phyloP scores from a whole-genome alignment of 305 asterid genomes.

The Rubia peregrina region DNA sequence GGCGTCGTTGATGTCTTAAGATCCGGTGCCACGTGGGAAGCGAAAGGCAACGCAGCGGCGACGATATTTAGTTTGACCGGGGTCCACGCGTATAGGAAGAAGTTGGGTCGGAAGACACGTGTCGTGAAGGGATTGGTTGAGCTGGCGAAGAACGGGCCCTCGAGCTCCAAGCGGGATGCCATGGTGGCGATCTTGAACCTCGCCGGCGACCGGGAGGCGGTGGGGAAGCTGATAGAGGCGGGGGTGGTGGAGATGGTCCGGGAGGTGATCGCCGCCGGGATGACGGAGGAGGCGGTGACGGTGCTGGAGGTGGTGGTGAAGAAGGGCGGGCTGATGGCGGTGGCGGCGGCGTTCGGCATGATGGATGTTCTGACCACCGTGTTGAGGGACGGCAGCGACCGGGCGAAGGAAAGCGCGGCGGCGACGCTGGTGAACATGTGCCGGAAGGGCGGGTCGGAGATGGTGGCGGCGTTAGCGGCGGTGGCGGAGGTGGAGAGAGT shows the following conservation, averaged over 20 bases:
- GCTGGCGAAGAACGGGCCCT: slow-evolving; percentile 59
- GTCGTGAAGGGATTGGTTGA: slow-evolving; percentile 65
- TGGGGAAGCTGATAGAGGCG: slow-evolving; percentile 58
- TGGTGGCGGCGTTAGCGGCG: slow-evolving; percentile 67
- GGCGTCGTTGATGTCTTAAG: slow-evolving; percentile 71
- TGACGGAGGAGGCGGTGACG: slow-evolving; percentile 71
- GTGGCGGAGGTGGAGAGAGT: slow-evolving; percentile 64
- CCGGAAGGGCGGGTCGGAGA: slow-evolving; percentile 77
- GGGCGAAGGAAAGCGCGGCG: slow-evolving; percentile 66
- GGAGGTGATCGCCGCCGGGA: slow-evolving; percentile 30
- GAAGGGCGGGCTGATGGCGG: slow-evolving; percentile 58
- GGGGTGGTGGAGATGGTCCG: slow-evolving; percentile 70
- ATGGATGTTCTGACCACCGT: slow-evolving; percentile 38
- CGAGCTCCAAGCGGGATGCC: slow-evolving; percentile 56
- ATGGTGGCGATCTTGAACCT: slow-evolving; percentile 75
- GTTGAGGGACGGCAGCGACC: slow-evolving; percentile 62
- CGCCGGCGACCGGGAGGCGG: slow-evolving; percentile 77
- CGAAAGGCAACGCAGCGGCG: slow-evolving; percentile 94
- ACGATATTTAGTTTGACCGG: slow-evolving; percentile 70
- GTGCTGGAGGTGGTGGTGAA: slow-evolving; percentile 76
- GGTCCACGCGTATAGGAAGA: slow-evolving; percentile 49
- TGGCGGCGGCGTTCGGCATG: slow-evolving; percentile 49
- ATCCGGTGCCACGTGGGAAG: slow-evolving; percentile 85
- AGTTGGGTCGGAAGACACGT: slow-evolving; percentile 54
- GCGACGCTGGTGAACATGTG: slow-evolving; percentile 73